Evolutionary conservation across 345 rosid species (phyloP), one percentile per base, ranked within the genome.

Genomic region (Eutrema japonicum): DNA sequence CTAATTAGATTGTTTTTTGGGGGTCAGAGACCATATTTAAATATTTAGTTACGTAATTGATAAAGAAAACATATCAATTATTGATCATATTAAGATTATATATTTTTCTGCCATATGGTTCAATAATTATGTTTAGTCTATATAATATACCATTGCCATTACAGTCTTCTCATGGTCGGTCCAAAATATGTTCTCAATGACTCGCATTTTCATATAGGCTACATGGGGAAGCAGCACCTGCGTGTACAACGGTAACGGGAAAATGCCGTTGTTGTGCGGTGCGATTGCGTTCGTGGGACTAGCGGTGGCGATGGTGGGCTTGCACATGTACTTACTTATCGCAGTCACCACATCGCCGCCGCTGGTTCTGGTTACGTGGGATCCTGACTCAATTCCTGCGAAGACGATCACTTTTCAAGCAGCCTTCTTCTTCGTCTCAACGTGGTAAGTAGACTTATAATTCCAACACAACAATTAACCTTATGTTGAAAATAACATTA

Each of bases 211-310:
- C 4, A 75, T 77, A 72, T 72, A 92, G 99, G 87, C 79, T 54
- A 82, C 74, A 13, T 83, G 92, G 96, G 73, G 72, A 40, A 78
- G 64, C 58, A 40, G 4, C 27, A 47, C 87, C 65, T 95, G 99
- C 50, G 77, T 69, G n/a, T 92, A 92, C 72, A 87, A 79, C 9
- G 83, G 94, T 5, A 86, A 86, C 22, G 98, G 99, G 18, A 84
- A 82, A 77, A 81, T 81, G 16, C 92, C 99, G 18, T 80, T 92
- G 69, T 57, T 90, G 57, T 89, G 92, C 12, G 82, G 85, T 8
- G 82, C 82, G 0, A 63, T 75, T 33, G 91, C 97, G 8, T 91
- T 94, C 41, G 70, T 85, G 8, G 87, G 85, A 61, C 65, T 89
- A 42, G 96, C 91, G 2, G 81, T 78, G 16, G 84, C 88, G 46